Base-by-base conservation (phyloP, 2,329 filamentous ascomycete species). In the Colletotrichum endophyticum region DNA sequence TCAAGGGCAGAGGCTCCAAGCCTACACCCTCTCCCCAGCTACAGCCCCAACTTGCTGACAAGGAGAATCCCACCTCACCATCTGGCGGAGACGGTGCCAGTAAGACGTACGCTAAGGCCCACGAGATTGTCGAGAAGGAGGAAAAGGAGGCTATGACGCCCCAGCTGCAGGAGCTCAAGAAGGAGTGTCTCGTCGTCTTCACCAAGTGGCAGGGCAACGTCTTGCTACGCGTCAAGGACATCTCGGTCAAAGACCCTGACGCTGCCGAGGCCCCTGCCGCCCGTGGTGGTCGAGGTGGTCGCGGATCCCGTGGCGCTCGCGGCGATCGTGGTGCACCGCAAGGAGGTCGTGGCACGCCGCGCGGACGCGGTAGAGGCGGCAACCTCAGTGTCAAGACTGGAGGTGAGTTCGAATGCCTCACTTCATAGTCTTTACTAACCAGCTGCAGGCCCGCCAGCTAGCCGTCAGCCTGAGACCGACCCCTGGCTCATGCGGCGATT, bases 171-270 rank as follows among this genome's bases (percentile, higher is more conserved):
- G 93, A 95, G 80, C 85, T 96, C 80, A 96, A 93, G 86, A 92
- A 91, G 78, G 92, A 94, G 70, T 90, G 93, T 3, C 83, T 98
- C 7, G 86, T 89, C 8, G 92, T 94, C 82, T 98, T 96, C 82
- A 92, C 94, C 74, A 94, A 95, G 78, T 99, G 96, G 96, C 91
- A 95, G 80, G 89, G 92, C 8, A 88, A 88, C 15, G 91, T 98
- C 12, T 86, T 95, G 56, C 89, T 91, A 73, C 91, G 96, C 16
- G 87, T 98, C 28, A 91, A 92, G 22, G 94, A 97, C 44, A 89
- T 96, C 22, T 89, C 90, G 57, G 87, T 91, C 77, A 88, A 86
- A 69, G 88, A 90, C 74, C 79, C 80, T 69, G 81, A 77, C 76
- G 71, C 70, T 70, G 19, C 76, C 28, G 67, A 44, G 25, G 39